Base-by-base conservation (phyloP, 2,329 filamentous ascomycete species). In the Helminthosporium solani region DNA sequence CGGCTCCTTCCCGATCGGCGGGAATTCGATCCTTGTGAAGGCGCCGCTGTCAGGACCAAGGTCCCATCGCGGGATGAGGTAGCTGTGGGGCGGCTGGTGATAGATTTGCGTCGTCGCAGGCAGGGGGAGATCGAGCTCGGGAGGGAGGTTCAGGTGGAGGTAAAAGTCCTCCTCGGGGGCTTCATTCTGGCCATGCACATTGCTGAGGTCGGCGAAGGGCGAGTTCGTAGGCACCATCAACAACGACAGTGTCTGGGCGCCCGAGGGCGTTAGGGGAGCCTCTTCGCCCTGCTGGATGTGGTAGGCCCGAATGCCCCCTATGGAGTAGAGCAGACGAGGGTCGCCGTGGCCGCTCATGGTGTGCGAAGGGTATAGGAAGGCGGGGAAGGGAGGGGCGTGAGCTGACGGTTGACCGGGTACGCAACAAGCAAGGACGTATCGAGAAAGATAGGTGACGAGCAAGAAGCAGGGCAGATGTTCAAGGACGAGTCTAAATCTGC, bases 61-160 rank as follows among this genome's bases (percentile, higher is more conserved):
- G 63, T 97, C 92, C 90, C 92, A 96, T 56, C 92, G 85, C 14
- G 94, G 94, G 52, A 99, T 96, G 37, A 97, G 78, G 66, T 97
- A 97, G 75, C 89, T 95, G 53, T 80, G 84, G 0, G 92, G 92
- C 6, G 91, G 90, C 73, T 97, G 90, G 70, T 96, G 90, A 73
- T 96, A 97, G 68, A 99, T 94, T 70, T 97, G 92, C 0, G 94
- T 97, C 0, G 91, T 97, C 15, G 92, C 92, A 11, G 94, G 94
- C 12, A 97, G 79, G 5, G 94, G 89, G 5, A 97, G 82, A 61
- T 97, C 92, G 59, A 99, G 83, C 77, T 96, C 92, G 16, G 92
- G 92, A 12, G 92, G 91, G 8, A 97, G 83, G 63, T 96, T 90
- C 19, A 99, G 82, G 70, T 97, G 92, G 4, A 99, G 83, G 70